Conservation (phyloP, 2,329 filamentous ascomycete species). For the Scorias spongiosa region DNA sequence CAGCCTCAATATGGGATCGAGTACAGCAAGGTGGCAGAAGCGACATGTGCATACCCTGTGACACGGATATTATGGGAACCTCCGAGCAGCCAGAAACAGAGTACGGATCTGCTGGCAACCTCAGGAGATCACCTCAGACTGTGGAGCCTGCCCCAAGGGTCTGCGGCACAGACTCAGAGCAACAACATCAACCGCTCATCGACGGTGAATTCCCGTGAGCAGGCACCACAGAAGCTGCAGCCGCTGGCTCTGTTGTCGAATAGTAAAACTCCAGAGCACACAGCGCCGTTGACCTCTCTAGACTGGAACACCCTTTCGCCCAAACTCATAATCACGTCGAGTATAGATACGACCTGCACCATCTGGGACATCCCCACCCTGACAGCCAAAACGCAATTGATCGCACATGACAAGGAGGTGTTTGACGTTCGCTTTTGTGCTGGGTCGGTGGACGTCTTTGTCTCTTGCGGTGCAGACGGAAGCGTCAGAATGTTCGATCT, state of each 20-base stretch:
- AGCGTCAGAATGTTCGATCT: slow-evolving; percentile 98
- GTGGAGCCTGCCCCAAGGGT: slow-evolving; percentile 65
- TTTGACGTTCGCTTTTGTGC: slow-evolving; percentile 98
- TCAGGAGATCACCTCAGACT: slow-evolving; percentile 86
- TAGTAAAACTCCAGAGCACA: slow-evolving; percentile 96
- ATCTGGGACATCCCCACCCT: slow-evolving; percentile 99
- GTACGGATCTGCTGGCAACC: slow-evolving; percentile 84
- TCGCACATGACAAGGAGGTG: slow-evolving; percentile 97
- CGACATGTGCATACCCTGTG: slow-evolving; percentile 93
- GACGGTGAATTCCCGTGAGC: slow-evolving; percentile 44
- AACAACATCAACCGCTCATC: slow-evolving; percentile 56
- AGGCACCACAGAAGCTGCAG: slow-evolving; percentile 64
- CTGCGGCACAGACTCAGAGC: slow-evolving; percentile 22
- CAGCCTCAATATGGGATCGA: slow-evolving; percentile 64
- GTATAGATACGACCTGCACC: slow-evolving; percentile 96
- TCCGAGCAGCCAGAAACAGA: slow-evolving; percentile 85
- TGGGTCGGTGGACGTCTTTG: slow-evolving; percentile 96
- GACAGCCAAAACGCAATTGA: slow-evolving; percentile 94
- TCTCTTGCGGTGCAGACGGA: slow-evolving; percentile 91
- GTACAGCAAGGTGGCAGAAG: slow-evolving; percentile 86
- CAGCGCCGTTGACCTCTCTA: slow-evolving; percentile 83
- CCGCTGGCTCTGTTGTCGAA: slow-evolving; percentile 88
- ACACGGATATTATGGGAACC: slow-evolving; percentile 93
- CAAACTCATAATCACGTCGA: slow-evolving; percentile 94
- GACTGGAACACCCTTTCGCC: slow-evolving; percentile 98